Base-by-base conservation (phyloP, 805 yeast species). In the Metschnikowia lochheadii region DNA sequence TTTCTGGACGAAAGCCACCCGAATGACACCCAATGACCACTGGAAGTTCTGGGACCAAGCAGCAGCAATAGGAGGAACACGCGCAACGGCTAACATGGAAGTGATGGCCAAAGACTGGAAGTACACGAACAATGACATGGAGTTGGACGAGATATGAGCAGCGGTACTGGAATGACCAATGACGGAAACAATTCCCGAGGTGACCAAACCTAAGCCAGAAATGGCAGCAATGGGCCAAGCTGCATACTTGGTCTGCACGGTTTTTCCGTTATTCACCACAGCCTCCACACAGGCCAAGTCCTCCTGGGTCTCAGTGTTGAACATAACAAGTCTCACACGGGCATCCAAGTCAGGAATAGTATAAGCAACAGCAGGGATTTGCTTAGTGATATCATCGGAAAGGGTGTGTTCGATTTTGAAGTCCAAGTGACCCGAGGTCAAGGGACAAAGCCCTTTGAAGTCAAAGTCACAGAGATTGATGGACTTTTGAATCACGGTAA, bases 21-120 rank as follows among this genome's bases (percentile, higher is more conserved):
- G 78, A 60, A 94, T 87, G 56, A 92, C 84, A 43, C 99, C 99
- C 80, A 92, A 80, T 1, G 97, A 84, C 98, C 98, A 92, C 68
- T 82, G 84, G 75, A 94, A 94, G 72, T 92, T 94, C 69, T 92
- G 96, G 32, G 95, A 84, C 99, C 99, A 92, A 2, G 98, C 91
- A 2, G 96, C 89, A 5, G 97, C 98, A 58, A 94, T 91, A 2
- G 99, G 99, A 1, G 99, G 99, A 18, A 89, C 87, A 53, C 81
- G 75, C 18, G 89, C 80, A 31, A 92, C 97, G 50, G 95, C 97
- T 90, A 90, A 85, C 97, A 94, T 91, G 15, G 96, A 81, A 17
- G 92, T 85, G 52, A 92, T 83, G 18, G 97, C 97, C 59, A 94
- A 76, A 50, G 87, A 82, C 74, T 94, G 99, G 80, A 92, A 94